phyloP scores from a whole-genome alignment of 371 early-diverging fungal genomes.

The Furculomyces boomerangus region DNA sequence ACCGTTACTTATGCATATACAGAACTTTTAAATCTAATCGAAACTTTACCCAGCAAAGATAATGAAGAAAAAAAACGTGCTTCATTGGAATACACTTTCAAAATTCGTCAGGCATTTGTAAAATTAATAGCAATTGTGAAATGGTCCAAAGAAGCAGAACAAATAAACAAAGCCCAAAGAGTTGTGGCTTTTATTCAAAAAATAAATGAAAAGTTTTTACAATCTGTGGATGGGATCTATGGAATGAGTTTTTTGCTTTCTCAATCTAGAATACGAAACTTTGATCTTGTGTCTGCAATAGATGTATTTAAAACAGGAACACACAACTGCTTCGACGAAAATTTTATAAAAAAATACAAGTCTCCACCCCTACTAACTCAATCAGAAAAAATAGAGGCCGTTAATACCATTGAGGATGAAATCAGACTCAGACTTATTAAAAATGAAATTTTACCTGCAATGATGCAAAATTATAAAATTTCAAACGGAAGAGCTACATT shows the following conservation, averaged over 20 bases:
- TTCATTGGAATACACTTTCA: slow-evolving; percentile 31
- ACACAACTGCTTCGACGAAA: slow-evolving; percentile 43
- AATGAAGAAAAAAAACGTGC: slow-evolving; percentile 36
- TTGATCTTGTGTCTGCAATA: slow-evolving; percentile 52
- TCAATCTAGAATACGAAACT: slow-evolving; percentile 45
- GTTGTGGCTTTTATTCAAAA: slow-evolving; percentile 49
- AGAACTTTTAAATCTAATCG: slow-evolving; percentile 21
- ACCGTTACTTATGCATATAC: slow-evolving; percentile 20
- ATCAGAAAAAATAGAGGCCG: slow-evolving; percentile 31
- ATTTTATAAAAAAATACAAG: slow-evolving; percentile 30
- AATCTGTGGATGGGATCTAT: slow-evolving; percentile 44
- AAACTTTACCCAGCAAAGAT: slow-evolving; percentile 32
- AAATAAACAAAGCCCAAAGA: slow-evolving; percentile 58
- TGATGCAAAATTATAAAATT: slow-evolving; percentile 38
- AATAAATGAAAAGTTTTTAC: slow-evolving; percentile 46
- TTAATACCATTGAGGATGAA: slow-evolving; percentile 41
- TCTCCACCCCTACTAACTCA: slow-evolving; percentile 32
- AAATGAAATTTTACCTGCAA: slow-evolving; percentile 37
- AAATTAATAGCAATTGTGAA: slow-evolving; percentile 46
- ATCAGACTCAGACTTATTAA: slow-evolving; percentile 45
- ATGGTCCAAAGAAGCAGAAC: slow-evolving; percentile 49
- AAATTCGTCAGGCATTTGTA: slow-evolving; percentile 36
- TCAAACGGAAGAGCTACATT: slow-evolving; percentile 44
- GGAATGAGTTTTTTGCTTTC: slow-evolving; percentile 39
- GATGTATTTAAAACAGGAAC: slow-evolving; percentile 56